phyloP scores from a whole-genome alignment of 768 basidiomycete species.

The Suillus bovinus region DNA sequence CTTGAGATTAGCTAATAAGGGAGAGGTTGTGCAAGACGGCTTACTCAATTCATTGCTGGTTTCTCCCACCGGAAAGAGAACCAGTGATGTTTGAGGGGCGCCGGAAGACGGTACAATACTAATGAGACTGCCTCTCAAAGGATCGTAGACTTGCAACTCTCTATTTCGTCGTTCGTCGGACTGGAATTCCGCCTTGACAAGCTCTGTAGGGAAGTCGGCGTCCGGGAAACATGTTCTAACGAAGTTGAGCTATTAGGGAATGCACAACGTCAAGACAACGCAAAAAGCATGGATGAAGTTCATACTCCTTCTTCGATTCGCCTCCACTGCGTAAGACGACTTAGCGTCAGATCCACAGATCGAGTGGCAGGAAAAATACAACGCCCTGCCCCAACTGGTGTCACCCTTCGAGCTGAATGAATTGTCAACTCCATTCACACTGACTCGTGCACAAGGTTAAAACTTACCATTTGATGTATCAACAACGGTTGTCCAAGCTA shows the following conservation, averaged over 20 bases:
- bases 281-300: not conserved
- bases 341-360: constrained; percentile 25
- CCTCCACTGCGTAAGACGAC: constrained; percentile 36
- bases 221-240: constrained; percentile 72
- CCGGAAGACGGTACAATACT: constrained; percentile 37
- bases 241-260: constrained; percentile 58
- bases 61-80: constrained; percentile 69
- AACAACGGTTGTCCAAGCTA: constrained; percentile 54
- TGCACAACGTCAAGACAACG: constrained; percentile 2
- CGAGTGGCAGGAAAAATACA: constrained; percentile 63
- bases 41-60: constrained; percentile 59
- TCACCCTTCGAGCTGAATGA: constrained; percentile 32
- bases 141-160: constrained; percentile 51
- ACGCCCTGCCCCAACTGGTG: constrained; percentile 32
- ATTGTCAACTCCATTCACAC: constrained; percentile 10
- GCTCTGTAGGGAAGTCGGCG: constrained; percentile 67
- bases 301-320: constrained; percentile 67
- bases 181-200: constrained; percentile 57
- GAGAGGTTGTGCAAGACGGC: constrained; percentile 19
- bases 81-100: constrained; percentile 29
- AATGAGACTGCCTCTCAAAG: constrained; percentile 55
- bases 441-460: not conserved
- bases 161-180: constrained; percentile 41
- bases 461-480: constrained; percentile 29
- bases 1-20: not conserved